Evolutionary conservation across 352 stramenopile species (phyloP), one percentile per base, ranked within the genome.

Genomic region (Globisporangium paddicum): DNA sequence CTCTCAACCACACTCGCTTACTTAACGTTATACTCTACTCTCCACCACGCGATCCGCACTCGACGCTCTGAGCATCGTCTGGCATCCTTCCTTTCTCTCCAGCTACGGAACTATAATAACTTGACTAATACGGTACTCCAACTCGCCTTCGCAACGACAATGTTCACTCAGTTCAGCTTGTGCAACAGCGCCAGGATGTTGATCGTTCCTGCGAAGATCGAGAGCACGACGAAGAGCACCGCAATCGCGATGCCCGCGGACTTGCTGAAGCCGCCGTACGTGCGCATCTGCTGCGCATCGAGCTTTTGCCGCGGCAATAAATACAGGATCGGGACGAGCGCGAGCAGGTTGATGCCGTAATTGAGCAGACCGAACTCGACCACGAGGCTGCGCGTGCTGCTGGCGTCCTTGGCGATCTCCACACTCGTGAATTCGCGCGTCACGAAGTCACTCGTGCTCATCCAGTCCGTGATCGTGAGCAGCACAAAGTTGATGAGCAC

Each of bases 291-390:
- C 58, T 86, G 77, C 1, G 75, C 75, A 21, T 87, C 75, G 9
- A 85, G 67, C 69, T 85, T 86, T 66, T 87, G 74, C 18, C 68
- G 63, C 37, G 77, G 77, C 52, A 84, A 80, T 77, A 87, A 80
- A 80, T 82, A 84, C 32, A 84, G 50, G 47, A 86, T 86, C 26
- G 77, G 75, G 47, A 72, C 48, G 47, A 87, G 60, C 53, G 71
- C 75, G 35, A 85, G 57, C 42, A 82, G 50, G 69, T 86, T 86
- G 58, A 87, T 71, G 2, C 60, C 67, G 45, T 64, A 73, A 42
- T 78, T 82, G 37, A 71, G 56, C 60, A 87, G 28, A 18, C 73
- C 53, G 48, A 86, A 83, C 40, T 67, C 67, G 25, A 79, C 32
- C 34, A 83, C 66, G 21, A 68, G 60, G 14, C 40, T 67, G 25